Percentiles rank a stretch among this genome's conserved stretches.
These are phyloP conservation scores for Neckera pumila DNA, from an alignment of 225 moss, liverwort and hornwort genomes.

Conservation along the genomic window DNA sequence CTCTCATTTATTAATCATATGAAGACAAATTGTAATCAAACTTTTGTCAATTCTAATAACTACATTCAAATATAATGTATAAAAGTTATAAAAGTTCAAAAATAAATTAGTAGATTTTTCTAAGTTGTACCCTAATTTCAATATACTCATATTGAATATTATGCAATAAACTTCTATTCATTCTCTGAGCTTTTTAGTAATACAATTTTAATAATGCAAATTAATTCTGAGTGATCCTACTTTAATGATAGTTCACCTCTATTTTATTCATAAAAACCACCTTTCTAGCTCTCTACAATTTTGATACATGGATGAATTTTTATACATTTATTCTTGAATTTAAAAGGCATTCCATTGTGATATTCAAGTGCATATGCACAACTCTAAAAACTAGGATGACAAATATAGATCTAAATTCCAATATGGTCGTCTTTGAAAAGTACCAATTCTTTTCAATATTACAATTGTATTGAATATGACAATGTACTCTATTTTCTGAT, in stretches of 20 bases:
- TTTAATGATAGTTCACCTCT: rapidly evolving
- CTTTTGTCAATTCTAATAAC: neutral
- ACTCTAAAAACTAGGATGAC: neutral
- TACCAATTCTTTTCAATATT: neutral
- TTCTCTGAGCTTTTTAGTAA: rapidly evolving
- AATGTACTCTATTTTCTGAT: neutral
- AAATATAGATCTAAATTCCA: neutral
- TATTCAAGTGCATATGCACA: neutral
- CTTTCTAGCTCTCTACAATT: neutral
- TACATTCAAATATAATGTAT: neutral
- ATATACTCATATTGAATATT: neutral
- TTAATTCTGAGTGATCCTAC: too few species aligned
- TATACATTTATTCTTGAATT: neutral
- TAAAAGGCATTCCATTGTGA: too few species aligned
- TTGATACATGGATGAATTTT: neutral
- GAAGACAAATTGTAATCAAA: neutral
- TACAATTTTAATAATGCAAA: too few species aligned
- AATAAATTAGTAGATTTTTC: neutral
- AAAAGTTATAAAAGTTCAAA: neutral
- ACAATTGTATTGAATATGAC: neutral
- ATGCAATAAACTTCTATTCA: neutral
- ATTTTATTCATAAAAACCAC: neutral
- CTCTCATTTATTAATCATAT: neutral
- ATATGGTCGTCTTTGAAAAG: neutral
- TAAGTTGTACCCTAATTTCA: neutral